Evolutionary conservation across 495 filamentous ascomycete genomes (phyloP), one percentile per base, ranked within the genome.

Genomic region (Rhypophila decipiens): DNA sequence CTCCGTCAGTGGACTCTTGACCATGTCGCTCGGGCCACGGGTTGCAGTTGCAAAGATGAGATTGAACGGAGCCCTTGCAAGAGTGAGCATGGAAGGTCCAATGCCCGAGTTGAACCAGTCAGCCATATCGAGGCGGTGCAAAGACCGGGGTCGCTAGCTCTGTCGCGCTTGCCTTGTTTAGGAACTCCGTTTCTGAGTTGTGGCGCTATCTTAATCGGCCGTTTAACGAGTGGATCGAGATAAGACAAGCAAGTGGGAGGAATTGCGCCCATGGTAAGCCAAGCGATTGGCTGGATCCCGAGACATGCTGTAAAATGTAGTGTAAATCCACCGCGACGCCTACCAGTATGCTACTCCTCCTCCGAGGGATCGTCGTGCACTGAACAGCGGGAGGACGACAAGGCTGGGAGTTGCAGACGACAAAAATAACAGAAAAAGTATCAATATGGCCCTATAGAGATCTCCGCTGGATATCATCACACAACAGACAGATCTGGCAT

Each of bases 281-380:
- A 48, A 44, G 49, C 57, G 57, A 60, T 60, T 60, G 57, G 57
- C 47, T 20, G 21, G 39, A 51, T 44, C 23, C 44, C 57, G 57
- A 59, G 50, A 51, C 47, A 47, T 24, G 43, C n/a, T 47, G 23
- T 23, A 46, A 19, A 15, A 51, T 44, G 45, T 24, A 43, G 20
- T 47, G 23, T 23, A 46, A 19, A 15, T 31, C 44, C 44, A 46
- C 43, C 46, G 24, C 42, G 47, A 15, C 41, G n/a, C n/a, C n/a
- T n/a, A n/a, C n/a, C n/a, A n/a, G n/a, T n/a, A n/a, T n/a, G n/a
- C n/a, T n/a, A n/a, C n/a, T n/a, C n/a, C n/a, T n/a, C n/a, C n/a
- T n/a, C n/a, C n/a, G n/a, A n/a, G n/a, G n/a, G n/a, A n/a, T n/a
- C n/a, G n/a, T n/a, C n/a, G n/a, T n/a, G n/a, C n/a, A n/a, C n/a